These are phyloP conservation scores for Mesembryanthemum crystallinum DNA, from an alignment of 148 eudicot species.

Conservation along the genomic window DNA sequence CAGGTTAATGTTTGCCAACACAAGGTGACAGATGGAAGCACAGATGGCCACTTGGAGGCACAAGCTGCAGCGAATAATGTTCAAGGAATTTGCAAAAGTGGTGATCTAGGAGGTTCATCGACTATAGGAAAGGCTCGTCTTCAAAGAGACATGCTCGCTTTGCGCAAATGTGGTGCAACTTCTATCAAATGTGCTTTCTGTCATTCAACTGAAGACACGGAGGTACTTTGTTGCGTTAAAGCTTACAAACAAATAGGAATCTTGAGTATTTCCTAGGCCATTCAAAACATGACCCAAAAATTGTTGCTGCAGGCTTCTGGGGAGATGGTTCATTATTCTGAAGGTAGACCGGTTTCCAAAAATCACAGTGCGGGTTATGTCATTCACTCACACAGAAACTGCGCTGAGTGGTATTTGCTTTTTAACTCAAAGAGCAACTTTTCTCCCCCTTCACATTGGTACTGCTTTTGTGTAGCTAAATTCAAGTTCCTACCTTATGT, in stretches of 20 bases:
- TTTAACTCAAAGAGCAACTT: not conserved
- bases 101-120: not conserved
- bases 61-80: constrained; percentile 24
- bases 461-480: not conserved
- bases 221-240: constrained; percentile 39
- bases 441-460: not conserved
- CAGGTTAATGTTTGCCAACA: constrained; percentile 24
- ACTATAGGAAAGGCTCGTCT: constrained; percentile 19
- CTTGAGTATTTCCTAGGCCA: not conserved
- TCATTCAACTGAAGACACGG: constrained; percentile 58
- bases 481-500: not conserved
- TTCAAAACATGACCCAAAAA: not conserved
- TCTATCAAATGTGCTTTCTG: constrained; percentile 69
- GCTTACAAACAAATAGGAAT: not conserved
- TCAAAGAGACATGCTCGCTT: constrained; percentile 20
- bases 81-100: constrained; percentile 7
- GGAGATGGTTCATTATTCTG: constrained; percentile 58
- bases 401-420: constrained; percentile 71
- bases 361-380: constrained; percentile 43
- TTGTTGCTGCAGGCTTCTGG: constrained; percentile 58
- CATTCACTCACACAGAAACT: constrained; percentile 70
- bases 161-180: constrained; percentile 46
- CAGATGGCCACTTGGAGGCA: constrained; percentile 15
- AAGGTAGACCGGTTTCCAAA: constrained; percentile 61
- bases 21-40: constrained; percentile 20